Percentiles rank a stretch among this genome's conserved stretches.
These are phyloP conservation scores for Rhododendron ferrugineum DNA, from an alignment of 148 eudicot species.

Conservation along the genomic window DNA sequence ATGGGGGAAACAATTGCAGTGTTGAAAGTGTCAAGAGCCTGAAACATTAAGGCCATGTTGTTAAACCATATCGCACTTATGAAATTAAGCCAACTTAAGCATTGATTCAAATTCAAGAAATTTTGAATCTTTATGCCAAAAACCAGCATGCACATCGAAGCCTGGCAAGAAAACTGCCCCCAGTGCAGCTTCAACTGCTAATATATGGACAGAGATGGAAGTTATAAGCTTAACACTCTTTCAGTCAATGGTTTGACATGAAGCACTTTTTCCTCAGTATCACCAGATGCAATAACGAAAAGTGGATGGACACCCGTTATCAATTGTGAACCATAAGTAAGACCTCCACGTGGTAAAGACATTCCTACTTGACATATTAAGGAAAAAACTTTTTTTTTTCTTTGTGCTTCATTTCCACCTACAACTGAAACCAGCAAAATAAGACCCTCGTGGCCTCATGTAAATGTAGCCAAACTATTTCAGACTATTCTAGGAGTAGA, in stretches of 20 bases:
- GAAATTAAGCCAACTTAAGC: too few species aligned
- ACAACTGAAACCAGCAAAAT: neutral
- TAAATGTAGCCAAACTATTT: neutral
- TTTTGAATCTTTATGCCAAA: neutral
- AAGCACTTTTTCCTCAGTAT: neutral
- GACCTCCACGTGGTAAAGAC: neutral
- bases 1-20: constrained; percentile 61
- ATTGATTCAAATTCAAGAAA: neutral
- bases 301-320: neutral
- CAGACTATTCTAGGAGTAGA: neutral
- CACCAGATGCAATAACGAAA: neutral
- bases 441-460: neutral
- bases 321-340: neutral
- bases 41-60: constrained; percentile 12
- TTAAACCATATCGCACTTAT: neutral
- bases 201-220: neutral
- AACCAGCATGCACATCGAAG: neutral
- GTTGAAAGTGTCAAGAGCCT: constrained; percentile 66
- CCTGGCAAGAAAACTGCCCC: neutral
- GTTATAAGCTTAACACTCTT: neutral
- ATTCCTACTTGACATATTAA: neutral
- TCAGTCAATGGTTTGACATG: neutral
- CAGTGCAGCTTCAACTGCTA: neutral
- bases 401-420: neutral
- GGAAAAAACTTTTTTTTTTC: neutral